Base-by-base conservation (phyloP, 306 rosid genomes). In the Amphicarpaea edgeworthii region DNA sequence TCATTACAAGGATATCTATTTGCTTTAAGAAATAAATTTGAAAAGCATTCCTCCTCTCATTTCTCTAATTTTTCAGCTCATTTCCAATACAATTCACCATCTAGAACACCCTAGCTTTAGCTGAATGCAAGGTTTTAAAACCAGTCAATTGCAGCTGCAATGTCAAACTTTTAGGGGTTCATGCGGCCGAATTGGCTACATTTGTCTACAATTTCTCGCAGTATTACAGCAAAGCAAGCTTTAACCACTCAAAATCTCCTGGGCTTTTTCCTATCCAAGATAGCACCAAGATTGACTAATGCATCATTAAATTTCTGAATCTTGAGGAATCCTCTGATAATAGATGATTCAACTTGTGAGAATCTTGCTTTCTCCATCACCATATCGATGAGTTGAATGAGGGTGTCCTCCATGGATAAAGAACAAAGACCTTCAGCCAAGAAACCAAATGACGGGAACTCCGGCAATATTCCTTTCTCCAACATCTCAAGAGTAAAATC, bases 351-450 rank as follows among this genome's bases (percentile, higher is more conserved):
- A 42, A 80, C 78, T 30, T 80, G 80, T 9, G 93, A 85, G 75
- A 90, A 77, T 20, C 53, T 78, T 9, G 87, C 97, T 84, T 87
- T 89, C 83, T 77, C 91, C 96, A 90, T 86, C 63, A 90, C 81
- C 91, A 87, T 57, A 78, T 87, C 82, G 51, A 90, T 82, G 82
- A 95, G 96, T 82, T 88, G 70, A 28, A 83, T 23, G 17, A 95
- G 88, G 59, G 96, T 89, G 23, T 83, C 86, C 76, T 90, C 98
- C 97, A 87, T 92, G 68, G 93, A 85, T 78, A 95, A 86, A 57
- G 96, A 86, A 74, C 86, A 83, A 46, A 95, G 97, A 34, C 97
- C 98, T 59, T 95, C 98, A 0, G 96, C 96, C 84, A 95, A 88
- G 83, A 86, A 79, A 68, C 70, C 71, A 47, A 95, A 95, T 1